Evolutionary conservation across 371 early-diverging fungal genomes (phyloP).

Genomic region (Capniomyces stellatus): DNA sequence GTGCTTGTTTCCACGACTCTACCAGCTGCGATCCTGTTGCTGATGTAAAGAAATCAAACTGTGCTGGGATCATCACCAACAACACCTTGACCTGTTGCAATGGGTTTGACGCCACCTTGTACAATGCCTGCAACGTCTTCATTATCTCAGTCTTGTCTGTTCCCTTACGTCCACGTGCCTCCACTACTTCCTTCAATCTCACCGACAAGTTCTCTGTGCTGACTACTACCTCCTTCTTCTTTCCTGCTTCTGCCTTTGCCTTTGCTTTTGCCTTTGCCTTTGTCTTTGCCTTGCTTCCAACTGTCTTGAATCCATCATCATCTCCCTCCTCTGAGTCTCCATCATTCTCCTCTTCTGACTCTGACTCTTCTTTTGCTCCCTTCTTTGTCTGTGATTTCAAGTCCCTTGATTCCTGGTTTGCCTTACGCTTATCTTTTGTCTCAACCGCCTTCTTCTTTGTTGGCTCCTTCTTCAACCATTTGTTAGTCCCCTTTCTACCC

Average conservation of each 20-base stretch:
- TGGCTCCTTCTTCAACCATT: slow-evolving; percentile 4
- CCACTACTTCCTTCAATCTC: slow-evolving; percentile 56
- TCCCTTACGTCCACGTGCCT: slow-evolving; percentile 87
- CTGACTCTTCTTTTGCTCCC: slow-evolving; percentile 25
- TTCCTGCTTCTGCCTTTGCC: too few relatives aligned
- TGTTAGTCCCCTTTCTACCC: slow-evolving; percentile 5
- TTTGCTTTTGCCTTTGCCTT: too few relatives aligned
- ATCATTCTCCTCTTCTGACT: slow-evolving; percentile 9
- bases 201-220: slow-evolving; percentile 62
- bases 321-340: slow-evolving; percentile 14
- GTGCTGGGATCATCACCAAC: slow-evolving; percentile 70
- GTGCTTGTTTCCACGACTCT: slow-evolving; percentile 64
- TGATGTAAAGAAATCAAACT: slow-evolving; percentile 64
- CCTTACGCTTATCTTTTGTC: slow-evolving; percentile 15
- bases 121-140: slow-evolving; percentile 40
- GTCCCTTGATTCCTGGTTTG: slow-evolving; percentile 16
- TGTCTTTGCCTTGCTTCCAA: slow-evolving; percentile 74
- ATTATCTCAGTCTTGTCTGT: slow-evolving; percentile 73
- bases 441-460: not conserved
- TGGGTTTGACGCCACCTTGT: slow-evolving; percentile 44
- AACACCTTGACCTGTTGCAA: slow-evolving; percentile 74
- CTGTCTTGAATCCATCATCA: slow-evolving; percentile 66
- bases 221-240: slow-evolving; percentile 27
- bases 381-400: slow-evolving; percentile 33
- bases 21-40: slow-evolving; percentile 48